Conservation (phyloP, 1,284 basidiomycete genomes). For the Rhodofomes roseus region DNA sequence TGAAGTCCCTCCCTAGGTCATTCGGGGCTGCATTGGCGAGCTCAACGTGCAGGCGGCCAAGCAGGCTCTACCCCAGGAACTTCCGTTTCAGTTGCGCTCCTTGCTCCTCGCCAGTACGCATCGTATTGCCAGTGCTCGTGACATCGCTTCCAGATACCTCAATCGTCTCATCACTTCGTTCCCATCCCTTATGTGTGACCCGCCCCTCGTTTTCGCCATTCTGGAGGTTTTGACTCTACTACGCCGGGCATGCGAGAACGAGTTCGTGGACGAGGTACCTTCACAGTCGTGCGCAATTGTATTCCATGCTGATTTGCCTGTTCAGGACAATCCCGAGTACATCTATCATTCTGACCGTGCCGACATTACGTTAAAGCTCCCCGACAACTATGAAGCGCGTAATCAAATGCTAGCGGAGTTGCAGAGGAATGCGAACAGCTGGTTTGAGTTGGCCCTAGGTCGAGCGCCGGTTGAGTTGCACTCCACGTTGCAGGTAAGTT, state of each 20-base stretch:
- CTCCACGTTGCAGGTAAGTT: slow-evolving; percentile 79
- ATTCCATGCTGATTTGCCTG: slow-evolving; percentile 1
- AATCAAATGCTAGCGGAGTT: slow-evolving; percentile 82
- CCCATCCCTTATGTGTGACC: slow-evolving; percentile 92
- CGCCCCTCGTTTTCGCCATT: slow-evolving; percentile 83
- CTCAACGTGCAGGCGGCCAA: slow-evolving; percentile 72
- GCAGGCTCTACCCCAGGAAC: slow-evolving; percentile 73
- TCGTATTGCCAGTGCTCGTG: slow-evolving; percentile 77
- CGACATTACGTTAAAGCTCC: slow-evolving; percentile 75
- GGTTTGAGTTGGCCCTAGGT: slow-evolving; percentile 84
- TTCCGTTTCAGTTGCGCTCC: slow-evolving; percentile 73
- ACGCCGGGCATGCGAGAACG: slow-evolving; percentile 85
- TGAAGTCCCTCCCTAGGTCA: slow-evolving; percentile 46
- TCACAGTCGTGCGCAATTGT: not conserved
- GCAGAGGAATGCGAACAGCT: slow-evolving; percentile 70
- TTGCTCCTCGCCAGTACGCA: slow-evolving; percentile 85
- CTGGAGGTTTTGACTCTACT: slow-evolving; percentile 91
- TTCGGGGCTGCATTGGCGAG: slow-evolving; percentile 67
- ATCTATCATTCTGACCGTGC: slow-evolving; percentile 79
- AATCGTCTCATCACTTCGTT: slow-evolving; percentile 89
- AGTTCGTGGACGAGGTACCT: slow-evolving; percentile 86
- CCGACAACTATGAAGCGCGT: slow-evolving; percentile 85
- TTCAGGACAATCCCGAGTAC: slow-evolving; percentile 84
- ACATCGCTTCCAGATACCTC: slow-evolving; percentile 80
- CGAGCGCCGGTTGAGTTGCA: slow-evolving; percentile 92